Evolutionary conservation across 495 filamentous ascomycete genomes (phyloP).

Genomic region (Lindgomyces ingoldianus): DNA sequence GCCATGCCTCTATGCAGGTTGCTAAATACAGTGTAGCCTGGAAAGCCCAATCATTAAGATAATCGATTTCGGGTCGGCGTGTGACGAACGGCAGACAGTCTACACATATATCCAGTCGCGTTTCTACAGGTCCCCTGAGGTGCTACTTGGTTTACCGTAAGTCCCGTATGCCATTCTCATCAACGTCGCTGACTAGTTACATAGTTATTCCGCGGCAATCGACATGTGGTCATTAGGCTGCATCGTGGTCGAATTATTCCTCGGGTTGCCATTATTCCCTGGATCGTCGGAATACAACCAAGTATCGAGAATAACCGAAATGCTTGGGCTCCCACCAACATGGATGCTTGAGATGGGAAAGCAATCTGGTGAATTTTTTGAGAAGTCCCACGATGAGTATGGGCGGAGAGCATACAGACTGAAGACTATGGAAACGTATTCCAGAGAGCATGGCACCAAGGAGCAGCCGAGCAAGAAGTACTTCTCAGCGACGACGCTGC

Average conservation of each 20-base stretch:
- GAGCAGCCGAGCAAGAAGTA: constrained; percentile 99
- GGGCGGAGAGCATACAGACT: constrained; percentile 86
- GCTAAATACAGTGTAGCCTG: constrained; percentile 56
- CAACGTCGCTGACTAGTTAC: constrained; percentile 18
- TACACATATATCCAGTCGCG: constrained; percentile 99
- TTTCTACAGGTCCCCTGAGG: constrained; percentile 97
- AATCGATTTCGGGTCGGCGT: constrained; percentile 98
- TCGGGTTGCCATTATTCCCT: constrained; percentile 92
- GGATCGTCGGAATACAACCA: constrained; percentile 99
- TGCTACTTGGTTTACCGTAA: constrained; percentile 84
- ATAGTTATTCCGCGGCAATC: constrained; percentile 93
- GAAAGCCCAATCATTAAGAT: constrained; percentile 99
- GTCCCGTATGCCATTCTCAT: constrained; percentile 35
- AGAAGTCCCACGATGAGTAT: constrained; percentile 90
- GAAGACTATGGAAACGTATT: constrained; percentile 97
- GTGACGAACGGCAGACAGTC: constrained; percentile 96
- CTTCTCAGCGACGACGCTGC: constrained; percentile 88
- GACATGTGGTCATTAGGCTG: constrained; percentile 99
- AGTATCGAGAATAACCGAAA: constrained; percentile 94
- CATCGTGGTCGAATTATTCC: constrained; percentile 97
- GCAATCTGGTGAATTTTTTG: constrained; percentile 95
- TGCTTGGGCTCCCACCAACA: constrained; percentile 92
- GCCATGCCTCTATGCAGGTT: not conserved
- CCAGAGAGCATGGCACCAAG: constrained; percentile 89
- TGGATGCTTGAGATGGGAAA: constrained; percentile 99